phyloP scores from a whole-genome alignment of 192 early-diverging fungal genomes.

The Chytriomyces confervae region DNA sequence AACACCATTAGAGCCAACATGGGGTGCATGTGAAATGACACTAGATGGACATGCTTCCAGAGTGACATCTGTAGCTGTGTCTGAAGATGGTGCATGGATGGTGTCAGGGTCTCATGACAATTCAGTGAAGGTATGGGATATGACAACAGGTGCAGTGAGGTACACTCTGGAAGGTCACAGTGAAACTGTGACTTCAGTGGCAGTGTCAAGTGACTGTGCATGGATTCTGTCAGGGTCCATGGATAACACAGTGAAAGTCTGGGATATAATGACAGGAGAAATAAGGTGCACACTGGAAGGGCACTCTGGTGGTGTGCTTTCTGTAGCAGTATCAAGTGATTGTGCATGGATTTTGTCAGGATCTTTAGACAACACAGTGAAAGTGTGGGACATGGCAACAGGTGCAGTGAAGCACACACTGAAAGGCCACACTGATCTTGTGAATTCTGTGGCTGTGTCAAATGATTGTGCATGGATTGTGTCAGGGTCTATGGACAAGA shows the following conservation, averaged over 20 bases:
- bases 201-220: slow-evolving; percentile 20
- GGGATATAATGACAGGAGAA: slow-evolving; percentile 55
- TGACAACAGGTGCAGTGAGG: slow-evolving; percentile 4
- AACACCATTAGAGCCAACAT: background rate
- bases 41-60: slow-evolving; percentile 13
- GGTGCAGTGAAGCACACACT: background rate
- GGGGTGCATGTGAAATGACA: background rate
- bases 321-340: slow-evolving; percentile 1
- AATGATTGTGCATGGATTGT: slow-evolving; percentile 15
- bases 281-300: background rate
- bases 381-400: background rate
- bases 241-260: slow-evolving; percentile 33
- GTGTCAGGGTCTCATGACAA: slow-evolving; percentile 23
- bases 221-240: slow-evolving; percentile 24
- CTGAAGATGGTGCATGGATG: slow-evolving; percentile 9
- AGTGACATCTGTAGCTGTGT: slow-evolving; percentile 30
- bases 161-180: slow-evolving; percentile 30
- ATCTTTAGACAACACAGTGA: slow-evolving; percentile 8
- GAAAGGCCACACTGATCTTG: slow-evolving; percentile 2
- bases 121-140: slow-evolving; percentile 31
- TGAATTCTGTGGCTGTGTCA: slow-evolving; percentile 12
- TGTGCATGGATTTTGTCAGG: slow-evolving; percentile 4
- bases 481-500: slow-evolving; percentile 23
- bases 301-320: background rate
- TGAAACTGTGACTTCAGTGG: slow-evolving; percentile 15